A percentile compares a stretch with the other conserved stretches of the same genome.
Conservation (phyloP, 306 rosid genomes). For the Canavalia gladiata region DNA sequence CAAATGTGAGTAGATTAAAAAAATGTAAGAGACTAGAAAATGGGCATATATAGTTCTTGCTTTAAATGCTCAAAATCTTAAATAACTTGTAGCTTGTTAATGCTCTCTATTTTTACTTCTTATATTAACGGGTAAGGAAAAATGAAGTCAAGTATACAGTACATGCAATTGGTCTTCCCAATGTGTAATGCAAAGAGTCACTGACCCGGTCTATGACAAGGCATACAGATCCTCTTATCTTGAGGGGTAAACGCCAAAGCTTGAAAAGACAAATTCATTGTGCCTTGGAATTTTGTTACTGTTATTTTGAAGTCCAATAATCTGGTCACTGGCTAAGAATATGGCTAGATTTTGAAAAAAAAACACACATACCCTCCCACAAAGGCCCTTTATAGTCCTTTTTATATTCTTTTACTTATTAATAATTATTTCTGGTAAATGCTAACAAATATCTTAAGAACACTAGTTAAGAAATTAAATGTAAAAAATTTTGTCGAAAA, state of each 20-base stretch:
- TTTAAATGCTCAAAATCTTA: background rate
- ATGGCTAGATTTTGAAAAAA: background rate
- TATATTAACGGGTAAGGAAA: too few species aligned
- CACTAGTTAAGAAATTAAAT: too few species aligned
- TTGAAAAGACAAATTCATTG: background rate
- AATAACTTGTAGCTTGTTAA: background rate
- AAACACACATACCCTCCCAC: too few species aligned
- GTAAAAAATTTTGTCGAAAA: too few species aligned
- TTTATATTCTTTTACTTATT: background rate
- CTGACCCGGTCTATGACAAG: background rate
- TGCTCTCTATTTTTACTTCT: too few species aligned
- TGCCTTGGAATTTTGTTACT: slow-evolving; percentile 21
- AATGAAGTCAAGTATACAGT: too few species aligned
- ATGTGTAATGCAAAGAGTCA: background rate
- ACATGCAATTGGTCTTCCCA: slow-evolving; percentile 6
- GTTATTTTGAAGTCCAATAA: slow-evolving; percentile 33
- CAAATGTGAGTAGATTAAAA: background rate
- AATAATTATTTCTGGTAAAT: background rate
- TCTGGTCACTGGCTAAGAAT: background rate
- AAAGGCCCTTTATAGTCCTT: background rate
- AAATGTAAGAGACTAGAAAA: background rate
- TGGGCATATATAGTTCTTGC: background rate
- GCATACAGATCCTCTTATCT: background rate
- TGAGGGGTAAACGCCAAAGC: background rate
- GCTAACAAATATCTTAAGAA: too few species aligned